These are phyloP conservation scores for Brasenia schreberi DNA, from an alignment of 164 flowering plant species.

Conservation along the genomic window DNA sequence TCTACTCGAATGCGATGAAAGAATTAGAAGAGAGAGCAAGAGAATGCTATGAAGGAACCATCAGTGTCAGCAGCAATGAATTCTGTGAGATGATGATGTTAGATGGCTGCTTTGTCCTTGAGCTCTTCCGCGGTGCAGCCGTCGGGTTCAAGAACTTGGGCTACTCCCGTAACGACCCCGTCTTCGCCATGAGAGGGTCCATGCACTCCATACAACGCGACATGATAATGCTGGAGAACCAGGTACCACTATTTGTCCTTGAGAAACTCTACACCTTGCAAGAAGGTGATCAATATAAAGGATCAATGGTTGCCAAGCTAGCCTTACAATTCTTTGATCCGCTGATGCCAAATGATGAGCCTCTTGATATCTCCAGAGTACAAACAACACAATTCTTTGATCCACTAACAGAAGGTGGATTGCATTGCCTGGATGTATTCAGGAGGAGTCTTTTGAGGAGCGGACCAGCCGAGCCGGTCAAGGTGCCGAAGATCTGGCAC, in stretches of 20 bases:
- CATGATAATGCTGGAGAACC: constrained; percentile 74
- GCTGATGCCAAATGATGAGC: constrained; percentile 70
- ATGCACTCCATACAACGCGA: constrained; percentile 68
- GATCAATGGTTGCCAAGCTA: constrained; percentile 31
- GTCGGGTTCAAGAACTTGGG: constrained; percentile 46
- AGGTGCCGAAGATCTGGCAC: constrained; percentile 33
- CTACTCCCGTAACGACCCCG: constrained; percentile 49
- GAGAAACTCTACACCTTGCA: constrained; percentile 44
- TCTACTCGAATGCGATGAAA: constrained; percentile 29
- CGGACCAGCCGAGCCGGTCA: constrained; percentile 31
- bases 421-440: constrained; percentile 83
- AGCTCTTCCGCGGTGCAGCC: constrained; percentile 45
- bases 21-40: constrained; percentile 50
- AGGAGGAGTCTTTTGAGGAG: constrained; percentile 38
- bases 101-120: constrained; percentile 54
- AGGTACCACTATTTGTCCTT: constrained; percentile 49
- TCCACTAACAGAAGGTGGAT: constrained; percentile 48
- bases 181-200: constrained; percentile 55
- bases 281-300: constrained; percentile 23
- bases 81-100: constrained; percentile 61
- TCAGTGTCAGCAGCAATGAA: constrained; percentile 29
- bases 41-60: constrained; percentile 41
- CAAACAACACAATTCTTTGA: constrained; percentile 31
- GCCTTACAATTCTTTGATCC: constrained; percentile 59
- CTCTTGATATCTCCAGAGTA: constrained; percentile 33